A percentile compares a stretch with the other conserved stretches of the same genome.
Evolutionary conservation across 257 asterid species (phyloP).

Genomic region (Echites panduratus): DNA sequence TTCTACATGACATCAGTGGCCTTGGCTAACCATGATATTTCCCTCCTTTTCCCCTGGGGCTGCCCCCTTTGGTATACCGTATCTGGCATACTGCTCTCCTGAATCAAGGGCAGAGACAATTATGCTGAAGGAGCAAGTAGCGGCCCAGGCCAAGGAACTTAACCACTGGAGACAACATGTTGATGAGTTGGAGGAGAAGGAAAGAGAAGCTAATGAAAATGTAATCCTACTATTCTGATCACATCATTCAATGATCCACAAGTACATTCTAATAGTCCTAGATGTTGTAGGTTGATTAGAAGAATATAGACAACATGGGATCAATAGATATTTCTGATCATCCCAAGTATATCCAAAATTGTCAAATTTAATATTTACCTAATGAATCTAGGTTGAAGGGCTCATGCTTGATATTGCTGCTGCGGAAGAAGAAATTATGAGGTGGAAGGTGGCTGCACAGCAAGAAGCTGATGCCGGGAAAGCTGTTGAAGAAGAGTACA

Average conservation of each 20-base stretch:
- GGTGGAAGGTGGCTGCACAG: constrained; percentile 97
- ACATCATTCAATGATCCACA: neutral
- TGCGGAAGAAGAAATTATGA: constrained; percentile 88
- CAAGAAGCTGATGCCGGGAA: constrained; percentile 98
- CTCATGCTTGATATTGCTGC: constrained; percentile 88
- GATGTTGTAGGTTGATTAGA: neutral
- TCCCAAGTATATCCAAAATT: neutral
- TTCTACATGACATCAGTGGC: neutral
- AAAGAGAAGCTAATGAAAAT: constrained; percentile 90
- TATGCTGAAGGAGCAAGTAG: constrained; percentile 64
- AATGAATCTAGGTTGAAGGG: constrained; percentile 70
- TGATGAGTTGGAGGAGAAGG: constrained; percentile 90
- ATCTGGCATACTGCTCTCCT: constrained; percentile 17
- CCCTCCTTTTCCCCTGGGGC: neutral
- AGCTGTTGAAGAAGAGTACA: constrained; percentile 78
- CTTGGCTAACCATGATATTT: neutral
- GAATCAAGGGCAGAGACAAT: constrained; percentile 81
- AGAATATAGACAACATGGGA: neutral
- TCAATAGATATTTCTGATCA: constrained; percentile 3
- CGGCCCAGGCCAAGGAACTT: constrained; percentile 77
- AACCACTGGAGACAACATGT: constrained; percentile 63
- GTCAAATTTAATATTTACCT: neutral
- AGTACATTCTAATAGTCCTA: neutral
- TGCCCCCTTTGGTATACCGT: neutral
- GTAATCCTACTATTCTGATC: constrained; percentile 35